phyloP scores from a whole-genome alignment of 2,329 filamentous ascomycete species.

The Lojkania enalia region DNA sequence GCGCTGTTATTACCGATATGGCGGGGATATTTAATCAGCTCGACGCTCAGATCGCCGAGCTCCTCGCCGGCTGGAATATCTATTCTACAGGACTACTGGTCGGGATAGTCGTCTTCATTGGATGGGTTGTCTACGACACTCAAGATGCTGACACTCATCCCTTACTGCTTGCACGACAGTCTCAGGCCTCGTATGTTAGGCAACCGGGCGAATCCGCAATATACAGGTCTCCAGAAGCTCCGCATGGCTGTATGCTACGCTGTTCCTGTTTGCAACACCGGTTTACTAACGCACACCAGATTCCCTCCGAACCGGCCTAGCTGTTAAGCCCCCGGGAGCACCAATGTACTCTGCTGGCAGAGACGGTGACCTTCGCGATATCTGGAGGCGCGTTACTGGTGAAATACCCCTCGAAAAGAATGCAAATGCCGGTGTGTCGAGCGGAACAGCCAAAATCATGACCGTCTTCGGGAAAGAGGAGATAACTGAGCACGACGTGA shows the following conservation, averaged over 20 bases:
- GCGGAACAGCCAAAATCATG: slow-evolving; percentile 65
- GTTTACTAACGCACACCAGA: slow-evolving; percentile 32
- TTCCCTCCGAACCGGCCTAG: slow-evolving; percentile 50
- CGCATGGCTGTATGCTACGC: slow-evolving; percentile 66
- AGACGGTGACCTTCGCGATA: slow-evolving; percentile 86
- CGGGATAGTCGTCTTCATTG: slow-evolving; percentile 66
- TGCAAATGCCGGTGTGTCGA: slow-evolving; percentile 57
- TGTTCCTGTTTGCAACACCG: background rate
- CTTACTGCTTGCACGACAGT: slow-evolving; percentile 84
- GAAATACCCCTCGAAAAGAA: slow-evolving; percentile 68
- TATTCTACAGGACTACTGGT: slow-evolving; percentile 75
- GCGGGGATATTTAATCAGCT: slow-evolving; percentile 63
- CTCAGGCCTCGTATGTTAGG: slow-evolving; percentile 75
- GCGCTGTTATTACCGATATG: slow-evolving; percentile 35
- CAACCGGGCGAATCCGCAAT: slow-evolving; percentile 82
- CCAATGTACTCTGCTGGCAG: slow-evolving; percentile 82
- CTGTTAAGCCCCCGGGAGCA: slow-evolving; percentile 77
- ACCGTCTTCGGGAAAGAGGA: slow-evolving; percentile 79
- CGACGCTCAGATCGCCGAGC: slow-evolving; percentile 69
- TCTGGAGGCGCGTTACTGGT: slow-evolving; percentile 76
- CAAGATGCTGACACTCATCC: slow-evolving; percentile 90
- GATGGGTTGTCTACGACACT: slow-evolving; percentile 70
- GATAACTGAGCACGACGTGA: slow-evolving; percentile 69
- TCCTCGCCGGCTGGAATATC: slow-evolving; percentile 79
- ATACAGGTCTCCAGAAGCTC: slow-evolving; percentile 81